Conservation (phyloP, 306 rosid genomes). For the Pueraria montana region DNA sequence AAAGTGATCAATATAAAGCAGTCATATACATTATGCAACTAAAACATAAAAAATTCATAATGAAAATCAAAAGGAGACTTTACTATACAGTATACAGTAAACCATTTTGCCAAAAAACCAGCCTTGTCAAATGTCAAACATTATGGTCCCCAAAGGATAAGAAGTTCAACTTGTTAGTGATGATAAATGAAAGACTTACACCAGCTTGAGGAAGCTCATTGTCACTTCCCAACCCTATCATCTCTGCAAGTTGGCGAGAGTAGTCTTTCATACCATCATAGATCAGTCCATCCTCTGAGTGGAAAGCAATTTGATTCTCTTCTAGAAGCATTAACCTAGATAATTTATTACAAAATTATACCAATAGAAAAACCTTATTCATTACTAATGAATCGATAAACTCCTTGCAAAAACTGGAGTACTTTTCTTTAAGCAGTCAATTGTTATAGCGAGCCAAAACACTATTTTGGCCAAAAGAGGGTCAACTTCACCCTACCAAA, state of each 20-base stretch:
- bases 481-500: slow-evolving; percentile 5
- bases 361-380: slow-evolving; percentile 16
- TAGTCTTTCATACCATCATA: slow-evolving; percentile 85
- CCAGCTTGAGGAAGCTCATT: slow-evolving; percentile 80
- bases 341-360: slow-evolving; percentile 28
- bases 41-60: slow-evolving; percentile 2
- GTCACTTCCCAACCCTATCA: slow-evolving; percentile 83
- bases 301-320: slow-evolving; percentile 92
- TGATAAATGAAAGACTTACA: slow-evolving; percentile 59
- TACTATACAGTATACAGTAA: not conserved
- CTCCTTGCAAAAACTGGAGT: slow-evolving; percentile 21
- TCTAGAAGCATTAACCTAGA: slow-evolving; percentile 86
- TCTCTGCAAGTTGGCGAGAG: slow-evolving; percentile 86
- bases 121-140: slow-evolving; percentile 43
- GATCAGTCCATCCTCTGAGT: slow-evolving; percentile 77
- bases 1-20: slow-evolving; percentile 45
- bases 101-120: slow-evolving; percentile 7
- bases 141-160: slow-evolving; percentile 34
- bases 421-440: slow-evolving; percentile 13
- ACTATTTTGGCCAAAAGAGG: not conserved
- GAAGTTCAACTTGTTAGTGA: not conserved
- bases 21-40: slow-evolving; percentile 25
- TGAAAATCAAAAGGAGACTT: slow-evolving; percentile 6
- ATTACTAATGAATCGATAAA: slow-evolving; percentile 21
- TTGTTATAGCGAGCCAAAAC: slow-evolving; percentile 10